A percentile compares a stretch with the other conserved stretches of the same genome.
phyloP scores from a whole-genome alignment of 2,329 filamentous ascomycete genomes.

The Verticillium longisporum region DNA sequence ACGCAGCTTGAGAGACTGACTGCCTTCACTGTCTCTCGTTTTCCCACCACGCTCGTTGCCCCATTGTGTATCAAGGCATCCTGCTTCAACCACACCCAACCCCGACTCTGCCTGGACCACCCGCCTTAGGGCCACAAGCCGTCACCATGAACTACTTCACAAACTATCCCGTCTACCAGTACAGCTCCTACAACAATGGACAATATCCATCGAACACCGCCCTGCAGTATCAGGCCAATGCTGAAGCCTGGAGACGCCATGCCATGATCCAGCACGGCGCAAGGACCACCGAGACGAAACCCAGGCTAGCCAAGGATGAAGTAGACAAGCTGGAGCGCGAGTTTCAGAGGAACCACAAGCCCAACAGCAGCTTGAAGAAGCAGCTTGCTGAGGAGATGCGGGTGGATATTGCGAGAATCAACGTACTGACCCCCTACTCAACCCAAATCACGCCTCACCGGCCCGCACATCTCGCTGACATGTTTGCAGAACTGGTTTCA shows the following conservation, averaged over 20 bases:
- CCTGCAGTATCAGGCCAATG: slow-evolving; percentile 8
- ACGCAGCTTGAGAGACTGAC: background rate
- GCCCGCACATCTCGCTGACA: slow-evolving; percentile 19
- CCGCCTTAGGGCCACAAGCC: background rate
- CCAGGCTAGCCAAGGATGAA: slow-evolving; percentile 50
- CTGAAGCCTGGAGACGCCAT: slow-evolving; percentile 1
- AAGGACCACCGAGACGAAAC: slow-evolving; percentile 40
- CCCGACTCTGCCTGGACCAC: background rate
- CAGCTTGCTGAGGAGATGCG: slow-evolving; percentile 54
- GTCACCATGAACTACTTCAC: slow-evolving; percentile 8
- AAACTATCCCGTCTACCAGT: slow-evolving; percentile 8
- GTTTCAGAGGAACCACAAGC: slow-evolving; percentile 59
- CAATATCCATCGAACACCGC: slow-evolving; percentile 1
- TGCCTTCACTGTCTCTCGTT: background rate
- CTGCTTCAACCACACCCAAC: background rate
- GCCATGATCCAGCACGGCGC: slow-evolving; percentile 12
- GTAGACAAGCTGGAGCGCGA: slow-evolving; percentile 53
- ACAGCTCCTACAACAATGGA: slow-evolving; percentile 4
- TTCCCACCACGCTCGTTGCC: background rate
- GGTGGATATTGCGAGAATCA: slow-evolving; percentile 58
- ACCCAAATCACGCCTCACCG: background rate
- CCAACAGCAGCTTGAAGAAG: slow-evolving; percentile 55
- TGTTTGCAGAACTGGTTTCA: slow-evolving; percentile 59
- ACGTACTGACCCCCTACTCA: slow-evolving; percentile 32
- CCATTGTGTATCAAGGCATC: background rate